These are phyloP conservation scores for Cladosporium velox DNA, from an alignment of 2,329 filamentous ascomycete genomes.

Conservation along the genomic window DNA sequence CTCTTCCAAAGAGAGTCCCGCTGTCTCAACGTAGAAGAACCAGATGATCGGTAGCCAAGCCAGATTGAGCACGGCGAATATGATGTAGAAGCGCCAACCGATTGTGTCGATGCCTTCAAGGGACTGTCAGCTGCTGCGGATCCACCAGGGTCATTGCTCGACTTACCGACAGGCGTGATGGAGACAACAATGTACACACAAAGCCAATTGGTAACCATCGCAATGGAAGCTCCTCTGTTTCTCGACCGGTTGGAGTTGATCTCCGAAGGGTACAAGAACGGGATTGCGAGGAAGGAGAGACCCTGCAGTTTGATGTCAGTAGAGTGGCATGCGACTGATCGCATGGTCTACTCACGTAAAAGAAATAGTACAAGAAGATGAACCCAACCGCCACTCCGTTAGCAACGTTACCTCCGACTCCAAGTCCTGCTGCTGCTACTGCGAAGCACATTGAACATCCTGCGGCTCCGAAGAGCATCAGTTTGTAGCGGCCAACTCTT, in stretches of 20 bases:
- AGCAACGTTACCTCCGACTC: slow-evolving; percentile 19
- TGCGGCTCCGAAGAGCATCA: slow-evolving; percentile 24
- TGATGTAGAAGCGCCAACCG: slow-evolving; percentile 35
- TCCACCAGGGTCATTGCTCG: not conserved
- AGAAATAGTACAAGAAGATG: slow-evolving; percentile 26
- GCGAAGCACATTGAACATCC: slow-evolving; percentile 24
- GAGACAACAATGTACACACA: slow-evolving; percentile 25
- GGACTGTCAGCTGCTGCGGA: not conserved
- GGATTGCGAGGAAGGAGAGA: slow-evolving; percentile 24
- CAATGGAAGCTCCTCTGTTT: slow-evolving; percentile 23
- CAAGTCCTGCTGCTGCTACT: slow-evolving; percentile 21
- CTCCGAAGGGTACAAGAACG: slow-evolving; percentile 25
- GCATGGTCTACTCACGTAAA: slow-evolving; percentile 20
- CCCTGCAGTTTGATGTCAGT: slow-evolving; percentile 8
- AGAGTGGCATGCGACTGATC: not conserved
- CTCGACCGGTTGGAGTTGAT: slow-evolving; percentile 24
- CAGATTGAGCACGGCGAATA: slow-evolving; percentile 55
- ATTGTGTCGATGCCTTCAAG: slow-evolving; percentile 17
- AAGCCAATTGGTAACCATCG: slow-evolving; percentile 25
- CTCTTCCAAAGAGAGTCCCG: slow-evolving; percentile 22
- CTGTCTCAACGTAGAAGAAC: slow-evolving; percentile 24
- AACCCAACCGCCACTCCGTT: slow-evolving; percentile 25
- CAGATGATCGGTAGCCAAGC: slow-evolving; percentile 55
- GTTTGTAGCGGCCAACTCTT: slow-evolving; percentile 21
- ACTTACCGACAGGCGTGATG: slow-evolving; percentile 24